Evolutionary conservation across 371 early-diverging fungal species (phyloP), one percentile per base, ranked within the genome.

Genomic region (Mucor saturninus): DNA sequence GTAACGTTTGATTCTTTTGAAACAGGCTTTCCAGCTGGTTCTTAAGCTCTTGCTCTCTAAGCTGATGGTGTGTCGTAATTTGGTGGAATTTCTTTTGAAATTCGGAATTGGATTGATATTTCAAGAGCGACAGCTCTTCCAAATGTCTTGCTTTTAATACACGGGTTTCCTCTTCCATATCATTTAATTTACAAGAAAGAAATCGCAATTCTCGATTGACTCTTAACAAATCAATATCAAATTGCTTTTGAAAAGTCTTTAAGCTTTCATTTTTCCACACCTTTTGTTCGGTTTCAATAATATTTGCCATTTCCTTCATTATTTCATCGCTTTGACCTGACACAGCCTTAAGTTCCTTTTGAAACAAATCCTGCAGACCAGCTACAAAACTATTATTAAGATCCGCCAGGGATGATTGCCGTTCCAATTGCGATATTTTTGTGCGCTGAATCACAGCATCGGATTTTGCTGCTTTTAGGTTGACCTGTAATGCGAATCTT

Each of bases 151-250:
- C 15, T 56, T 49, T 35, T 9, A 57, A 14, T 30, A 15, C 15
- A 6, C 59, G 60, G 1, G 61, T 52, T 42, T 72, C 73, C 13
- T 57, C 46, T 43, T 72, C 66, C 1, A 72, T 32, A 31, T 72
- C 72, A 29, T 39, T 55, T 5, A 72, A 28, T 45, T 53, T 53
- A 21, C 60, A 35, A 0, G 69, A 55, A 11, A 72, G 31, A 2
- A 54, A 32, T 54, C 69, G 30, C 4, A 58, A 53, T 51, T 72
- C 69, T 21, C 69, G 55, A 40, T 69, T 40, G 2, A 59, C 30
- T 28, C 56, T 51, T 5, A 72, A 28, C 4, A 53, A 10, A 38
- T 56, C 57, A 4, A 61, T 46, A 15, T 66, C 71, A 30, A 43
- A 46, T 21, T 59, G 50, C 29, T 67, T 61, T 37, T 59, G 62